These are phyloP conservation scores for Microstroma glucosiphilum DNA, from an alignment of 1,284 basidiomycete genomes.

Conservation along the genomic window DNA sequence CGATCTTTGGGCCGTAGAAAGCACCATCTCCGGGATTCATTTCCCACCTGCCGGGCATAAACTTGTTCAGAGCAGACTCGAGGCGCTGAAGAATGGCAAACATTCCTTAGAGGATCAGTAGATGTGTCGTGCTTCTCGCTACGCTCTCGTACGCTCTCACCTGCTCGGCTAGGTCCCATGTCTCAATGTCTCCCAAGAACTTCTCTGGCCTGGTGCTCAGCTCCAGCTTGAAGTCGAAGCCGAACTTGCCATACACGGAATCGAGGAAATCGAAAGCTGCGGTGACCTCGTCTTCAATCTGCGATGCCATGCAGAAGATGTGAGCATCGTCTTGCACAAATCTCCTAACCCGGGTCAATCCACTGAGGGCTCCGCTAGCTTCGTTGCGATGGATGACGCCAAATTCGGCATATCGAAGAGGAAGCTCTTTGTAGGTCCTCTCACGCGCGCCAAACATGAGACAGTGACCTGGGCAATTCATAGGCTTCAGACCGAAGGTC, in stretches of 20 bases:
- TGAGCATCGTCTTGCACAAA: conserved; percentile 98
- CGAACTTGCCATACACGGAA: conserved; percentile 83
- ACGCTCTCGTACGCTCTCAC: too few relatives aligned
- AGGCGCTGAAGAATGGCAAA: conserved; percentile 61
- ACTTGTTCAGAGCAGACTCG: conserved; percentile 73
- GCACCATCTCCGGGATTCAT: conserved; percentile 47
- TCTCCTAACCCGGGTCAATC: conserved; percentile 83
- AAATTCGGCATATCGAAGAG: conserved; percentile 95
- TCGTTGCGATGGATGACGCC: conserved; percentile 97
- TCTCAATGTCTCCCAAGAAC: conserved; percentile 78
- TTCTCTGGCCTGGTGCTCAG: conserved; percentile 95
- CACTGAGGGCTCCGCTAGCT: conserved; percentile 86
- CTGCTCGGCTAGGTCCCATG: conserved; percentile 80
- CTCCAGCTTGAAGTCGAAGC: conserved; percentile 91
- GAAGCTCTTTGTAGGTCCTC: conserved; percentile 89
- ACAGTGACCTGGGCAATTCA: conserved; percentile 99
- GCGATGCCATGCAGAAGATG: conserved; percentile 89
- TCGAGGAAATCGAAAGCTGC: conserved; percentile 90
- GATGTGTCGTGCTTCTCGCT: too few relatives aligned
- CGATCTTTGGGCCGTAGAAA: conserved; percentile 50
- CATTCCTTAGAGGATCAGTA: too few relatives aligned
- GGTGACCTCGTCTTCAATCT: conserved; percentile 83
- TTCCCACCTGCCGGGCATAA: conserved; percentile 60
- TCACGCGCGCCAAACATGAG: conserved; percentile 92
- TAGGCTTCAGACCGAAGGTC: conserved; percentile 62